Evolutionary conservation across 305 asterid species (phyloP).

Genomic region (Fraxinus greggii): DNA sequence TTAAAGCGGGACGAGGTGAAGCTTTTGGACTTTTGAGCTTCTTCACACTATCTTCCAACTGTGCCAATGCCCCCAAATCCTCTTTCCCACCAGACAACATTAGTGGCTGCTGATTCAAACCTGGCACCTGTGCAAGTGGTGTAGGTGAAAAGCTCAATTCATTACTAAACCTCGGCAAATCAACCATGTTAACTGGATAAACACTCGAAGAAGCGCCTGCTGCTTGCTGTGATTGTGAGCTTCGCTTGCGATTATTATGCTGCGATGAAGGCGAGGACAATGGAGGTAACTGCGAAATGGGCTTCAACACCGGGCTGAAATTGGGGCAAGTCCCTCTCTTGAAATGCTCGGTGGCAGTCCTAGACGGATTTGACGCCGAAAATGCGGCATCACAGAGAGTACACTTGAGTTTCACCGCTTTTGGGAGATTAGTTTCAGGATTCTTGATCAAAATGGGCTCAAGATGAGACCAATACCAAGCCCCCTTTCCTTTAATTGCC

Average conservation of each 20-base stretch:
- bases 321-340: constrained; percentile 79
- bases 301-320: constrained; percentile 53
- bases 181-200: constrained; percentile 43
- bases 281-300: constrained; percentile 64
- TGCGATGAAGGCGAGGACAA: constrained; percentile 72
- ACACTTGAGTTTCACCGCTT: constrained; percentile 80
- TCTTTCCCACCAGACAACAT: constrained; percentile 83
- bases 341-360: constrained; percentile 88
- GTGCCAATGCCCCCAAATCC: constrained; percentile 77
- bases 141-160: constrained; percentile 31
- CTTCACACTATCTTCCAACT: constrained; percentile 83
- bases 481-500: constrained; percentile 87
- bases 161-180: constrained; percentile 29
- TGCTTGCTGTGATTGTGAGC: constrained; percentile 39
- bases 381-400: constrained; percentile 64
- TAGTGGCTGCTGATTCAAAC: constrained; percentile 38
- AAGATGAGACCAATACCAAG: constrained; percentile 92
- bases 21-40: constrained; percentile 67
- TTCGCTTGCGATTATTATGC: constrained; percentile 55
- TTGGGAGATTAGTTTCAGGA: constrained; percentile 57
- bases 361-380: constrained; percentile 85
- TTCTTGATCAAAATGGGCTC: constrained; percentile 67
- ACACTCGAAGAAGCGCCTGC: constrained; percentile 40
- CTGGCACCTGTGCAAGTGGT: constrained; percentile 27
- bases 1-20: constrained; percentile 53